Conservation (phyloP, 345 rosid species). For the Barbarea vulgaris region DNA sequence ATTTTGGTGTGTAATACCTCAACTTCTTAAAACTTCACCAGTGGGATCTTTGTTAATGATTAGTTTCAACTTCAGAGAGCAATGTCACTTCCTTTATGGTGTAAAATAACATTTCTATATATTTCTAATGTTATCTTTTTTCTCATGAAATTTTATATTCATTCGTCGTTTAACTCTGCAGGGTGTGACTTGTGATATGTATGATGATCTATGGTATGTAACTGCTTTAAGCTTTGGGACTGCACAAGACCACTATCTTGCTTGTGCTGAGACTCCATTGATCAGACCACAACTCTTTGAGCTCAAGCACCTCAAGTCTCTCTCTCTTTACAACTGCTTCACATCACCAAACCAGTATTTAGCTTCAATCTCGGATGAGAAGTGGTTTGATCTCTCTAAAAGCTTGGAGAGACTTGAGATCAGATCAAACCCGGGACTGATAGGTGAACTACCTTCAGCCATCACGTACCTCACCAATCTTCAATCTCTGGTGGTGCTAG, state of each 20-base stretch:
- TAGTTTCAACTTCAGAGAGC: neutral
- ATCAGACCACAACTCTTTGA: conserved; percentile 68
- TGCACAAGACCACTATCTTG: conserved; percentile 69
- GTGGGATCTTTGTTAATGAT: neutral
- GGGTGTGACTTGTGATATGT: conserved; percentile 92
- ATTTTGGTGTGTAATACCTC: conserved; percentile 5
- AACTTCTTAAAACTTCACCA: neutral
- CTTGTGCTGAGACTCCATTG: conserved; percentile 53
- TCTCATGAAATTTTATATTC: conserved; percentile 1
- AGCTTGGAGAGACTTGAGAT: conserved; percentile 72
- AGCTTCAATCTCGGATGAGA: conserved; percentile 43
- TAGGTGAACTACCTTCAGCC: conserved; percentile 62
- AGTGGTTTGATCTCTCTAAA: conserved; percentile 61
- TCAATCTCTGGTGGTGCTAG: conserved; percentile 72
- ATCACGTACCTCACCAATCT: conserved; percentile 61
- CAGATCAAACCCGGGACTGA: conserved; percentile 75
- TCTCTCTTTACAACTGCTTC: conserved; percentile 75
- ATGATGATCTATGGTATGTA: conserved; percentile 77
- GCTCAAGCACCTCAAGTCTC: conserved; percentile 77
- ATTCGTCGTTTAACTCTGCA: conserved; percentile 36
- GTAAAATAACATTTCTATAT: conserved; percentile 2
- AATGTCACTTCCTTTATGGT: neutral
- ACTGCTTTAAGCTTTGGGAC: conserved; percentile 78
- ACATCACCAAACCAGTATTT: conserved; percentile 47
- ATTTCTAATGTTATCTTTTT: neutral